Conservation (phyloP, 345 rosid genomes). For the Hibiscus trionum region DNA sequence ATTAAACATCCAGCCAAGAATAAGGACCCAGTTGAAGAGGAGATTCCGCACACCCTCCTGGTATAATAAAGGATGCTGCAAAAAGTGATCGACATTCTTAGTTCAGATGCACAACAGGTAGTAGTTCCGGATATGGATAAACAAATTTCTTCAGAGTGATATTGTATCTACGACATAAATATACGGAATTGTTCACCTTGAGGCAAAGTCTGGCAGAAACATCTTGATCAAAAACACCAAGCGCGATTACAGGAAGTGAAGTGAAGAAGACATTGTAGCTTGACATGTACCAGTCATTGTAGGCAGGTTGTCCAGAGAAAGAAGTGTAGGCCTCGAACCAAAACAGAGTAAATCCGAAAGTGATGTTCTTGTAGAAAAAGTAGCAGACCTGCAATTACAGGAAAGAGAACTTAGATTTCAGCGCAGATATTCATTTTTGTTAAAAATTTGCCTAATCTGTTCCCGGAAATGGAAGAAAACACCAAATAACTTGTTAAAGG, state of each 20-base stretch:
- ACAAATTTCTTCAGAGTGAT: neutral
- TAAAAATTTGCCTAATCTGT: neutral
- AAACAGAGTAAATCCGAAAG: slow-evolving; percentile 86
- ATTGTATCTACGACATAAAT: neutral
- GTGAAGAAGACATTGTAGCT: slow-evolving; percentile 94
- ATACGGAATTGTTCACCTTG: slow-evolving; percentile 38
- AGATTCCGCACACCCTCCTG: slow-evolving; percentile 71
- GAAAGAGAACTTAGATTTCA: neutral
- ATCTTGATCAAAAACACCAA: slow-evolving; percentile 94
- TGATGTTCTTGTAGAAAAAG: slow-evolving; percentile 90
- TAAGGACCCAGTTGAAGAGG: slow-evolving; percentile 79
- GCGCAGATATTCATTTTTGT: neutral
- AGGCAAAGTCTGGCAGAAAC: slow-evolving; percentile 85
- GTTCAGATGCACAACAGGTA: neutral
- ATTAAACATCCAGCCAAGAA: slow-evolving; percentile 86
- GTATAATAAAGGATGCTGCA: slow-evolving; percentile 65
- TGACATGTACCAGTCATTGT: slow-evolving; percentile 95
- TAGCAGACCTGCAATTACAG: slow-evolving; percentile 70
- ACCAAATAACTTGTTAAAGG: neutral
- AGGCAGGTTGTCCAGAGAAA: slow-evolving; percentile 89
- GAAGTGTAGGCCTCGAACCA: slow-evolving; percentile 92
- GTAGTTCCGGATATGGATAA: neutral
- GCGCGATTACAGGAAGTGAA: slow-evolving; percentile 91
- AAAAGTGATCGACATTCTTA: neutral
- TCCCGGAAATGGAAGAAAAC: neutral